Evolutionary conservation across 768 basidiomycete genomes (phyloP).

Genomic region (Lentinula sp.): DNA sequence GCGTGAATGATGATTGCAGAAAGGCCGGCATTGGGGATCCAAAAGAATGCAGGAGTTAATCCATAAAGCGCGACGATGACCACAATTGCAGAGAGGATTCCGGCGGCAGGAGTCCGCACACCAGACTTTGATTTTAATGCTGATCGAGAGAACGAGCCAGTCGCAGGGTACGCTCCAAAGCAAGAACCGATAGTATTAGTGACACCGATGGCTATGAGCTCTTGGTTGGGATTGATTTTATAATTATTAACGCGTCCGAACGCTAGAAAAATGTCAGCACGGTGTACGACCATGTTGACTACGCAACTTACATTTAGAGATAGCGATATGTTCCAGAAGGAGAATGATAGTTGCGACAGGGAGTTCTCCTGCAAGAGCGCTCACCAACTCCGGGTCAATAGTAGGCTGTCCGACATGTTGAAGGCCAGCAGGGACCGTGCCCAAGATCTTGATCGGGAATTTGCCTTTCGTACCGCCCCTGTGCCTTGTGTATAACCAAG

Average conservation of each 20-base stretch:
- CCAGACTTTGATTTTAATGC: slow-evolving; percentile 95
- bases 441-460: slow-evolving; percentile 81
- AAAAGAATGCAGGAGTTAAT: slow-evolving; percentile 87
- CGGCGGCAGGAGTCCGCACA: slow-evolving; percentile 92
- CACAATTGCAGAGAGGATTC: slow-evolving; percentile 77
- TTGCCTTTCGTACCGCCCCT: slow-evolving; percentile 50
- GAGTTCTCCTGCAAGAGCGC: slow-evolving; percentile 67
- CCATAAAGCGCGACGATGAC: slow-evolving; percentile 95
- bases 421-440: slow-evolving; percentile 81
- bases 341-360: slow-evolving; percentile 87
- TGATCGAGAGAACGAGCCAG: slow-evolving; percentile 97
- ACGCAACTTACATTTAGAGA: slow-evolving; percentile 72
- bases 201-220: slow-evolving; percentile 96
- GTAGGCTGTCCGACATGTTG: slow-evolving; percentile 45
- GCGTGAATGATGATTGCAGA: slow-evolving; percentile 95
- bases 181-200: slow-evolving; percentile 87
- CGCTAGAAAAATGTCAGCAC: slow-evolving; percentile 33
- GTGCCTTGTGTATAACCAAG: slow-evolving; percentile 79
- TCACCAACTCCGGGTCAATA: slow-evolving; percentile 41
- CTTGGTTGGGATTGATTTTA: slow-evolving; percentile 91
- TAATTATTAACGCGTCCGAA: slow-evolving; percentile 95
- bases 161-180: slow-evolving; percentile 93
- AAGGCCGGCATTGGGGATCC: slow-evolving; percentile 78
- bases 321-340: slow-evolving; percentile 93
- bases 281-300: neutral